Base-by-base conservation (phyloP, 352 stramenopile genomes). In the Thraustotheca clavata region DNA sequence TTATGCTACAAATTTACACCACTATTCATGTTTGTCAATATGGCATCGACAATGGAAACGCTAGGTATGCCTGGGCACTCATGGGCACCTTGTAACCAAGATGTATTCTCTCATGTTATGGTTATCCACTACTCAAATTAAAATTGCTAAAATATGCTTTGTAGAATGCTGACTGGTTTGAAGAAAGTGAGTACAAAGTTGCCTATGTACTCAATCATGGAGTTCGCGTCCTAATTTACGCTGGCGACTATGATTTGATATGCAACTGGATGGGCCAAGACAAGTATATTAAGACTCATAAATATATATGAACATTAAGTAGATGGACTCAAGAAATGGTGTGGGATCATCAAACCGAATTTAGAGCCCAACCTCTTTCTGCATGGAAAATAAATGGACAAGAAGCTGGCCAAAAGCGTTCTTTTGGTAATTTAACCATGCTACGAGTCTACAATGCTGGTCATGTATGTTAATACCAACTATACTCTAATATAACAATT, bases 181-280 rank as follows among this genome's bases (percentile, higher is more conserved):
- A 76, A 29, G 81, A 92, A 35, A 89, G 80, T 55, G 72, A 81
- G 47, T 48, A 39, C 4, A 75, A 73, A 24, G 79, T 91, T n/a
- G 77, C 69, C 34, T 60, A 50, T 20, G 47, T 81, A 11, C 72
- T 91, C 0, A 67, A 86, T 0, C 68, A 67, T 0, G 75, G 71
- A n/a, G 72, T 92, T n/a, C 79, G 81, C 2, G 81, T 91, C 31
- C 70, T 92, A 0, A 66, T 91, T 38, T 92, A 88, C 50, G 79
- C 71, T 11, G 83, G 81, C 0, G 81, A 89, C 55, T 75, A 76
- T 7, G 83, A 92, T 62, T 75, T 77, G 1, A 73, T 89, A 54
- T 80, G 76, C 20, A 87, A 87, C 31, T 92, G 79, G 81, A 76
- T 77, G 49, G 73, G 76, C 16, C 80, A 89, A 49, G 76, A 89